Conservation (phyloP, 164 flowering plant genomes). For the Protea cynaroides region DNA sequence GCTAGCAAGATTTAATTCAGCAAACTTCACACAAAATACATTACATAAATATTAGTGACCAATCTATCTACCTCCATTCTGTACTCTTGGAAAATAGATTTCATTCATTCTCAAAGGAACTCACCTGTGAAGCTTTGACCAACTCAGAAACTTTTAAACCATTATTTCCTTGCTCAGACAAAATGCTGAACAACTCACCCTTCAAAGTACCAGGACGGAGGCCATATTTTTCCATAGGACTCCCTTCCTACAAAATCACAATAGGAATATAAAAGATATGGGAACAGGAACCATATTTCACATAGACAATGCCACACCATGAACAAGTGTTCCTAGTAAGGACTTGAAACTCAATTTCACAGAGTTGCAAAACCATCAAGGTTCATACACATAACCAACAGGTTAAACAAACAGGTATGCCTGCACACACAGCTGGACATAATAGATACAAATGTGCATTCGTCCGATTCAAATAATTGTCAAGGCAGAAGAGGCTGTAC, state of each 20-base stretch:
- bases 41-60: slow-evolving; percentile 4
- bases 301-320: not conserved
- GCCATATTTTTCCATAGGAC: slow-evolving; percentile 53
- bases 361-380: not conserved
- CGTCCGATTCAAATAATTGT: too few relatives aligned
- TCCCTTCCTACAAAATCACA: slow-evolving; percentile 47
- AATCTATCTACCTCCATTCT: not conserved
- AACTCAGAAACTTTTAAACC: slow-evolving; percentile 74
- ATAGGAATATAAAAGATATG: slow-evolving; percentile 1
- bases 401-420: too few relatives aligned
- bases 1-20: slow-evolving; percentile 50
- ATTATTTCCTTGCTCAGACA: slow-evolving; percentile 58
- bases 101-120: slow-evolving; percentile 1
- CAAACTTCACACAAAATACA: slow-evolving; percentile 47
- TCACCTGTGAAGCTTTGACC: slow-evolving; percentile 57
- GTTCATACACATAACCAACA: too few relatives aligned
- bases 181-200: slow-evolving; percentile 64
- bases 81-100: not conserved
- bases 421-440: too few relatives aligned
- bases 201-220: slow-evolving; percentile 72
- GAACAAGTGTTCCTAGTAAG: not conserved
- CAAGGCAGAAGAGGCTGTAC: too few relatives aligned
- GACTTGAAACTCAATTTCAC: not conserved
- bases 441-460: too few relatives aligned
- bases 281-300: not conserved